These are phyloP conservation scores for Candida nemodendra DNA, from an alignment of 805 yeast genomes.

Conservation along the genomic window DNA sequence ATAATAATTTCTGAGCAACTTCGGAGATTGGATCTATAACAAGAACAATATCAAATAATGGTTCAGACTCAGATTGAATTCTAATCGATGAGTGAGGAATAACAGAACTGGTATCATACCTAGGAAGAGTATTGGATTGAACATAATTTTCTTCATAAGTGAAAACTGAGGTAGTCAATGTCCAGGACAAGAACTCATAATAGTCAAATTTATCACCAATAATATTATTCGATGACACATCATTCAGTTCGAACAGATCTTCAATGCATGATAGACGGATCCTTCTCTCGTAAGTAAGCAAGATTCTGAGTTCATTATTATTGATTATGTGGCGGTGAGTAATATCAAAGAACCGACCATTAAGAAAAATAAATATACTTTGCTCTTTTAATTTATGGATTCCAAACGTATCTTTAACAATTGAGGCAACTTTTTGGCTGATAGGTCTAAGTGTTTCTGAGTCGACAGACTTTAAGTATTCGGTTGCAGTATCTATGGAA, in stretches of 20 bases:
- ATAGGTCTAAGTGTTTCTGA: not conserved
- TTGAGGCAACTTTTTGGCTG: not conserved
- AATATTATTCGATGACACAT: not conserved
- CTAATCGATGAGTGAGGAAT: conserved; percentile 5
- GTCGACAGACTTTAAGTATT: not conserved
- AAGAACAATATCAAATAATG: conserved; percentile 50
- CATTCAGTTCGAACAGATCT: conserved; percentile 3
- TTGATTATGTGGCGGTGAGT: conserved; percentile 24
- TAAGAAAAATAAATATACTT: conserved; percentile 43
- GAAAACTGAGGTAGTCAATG: conserved; percentile 22
- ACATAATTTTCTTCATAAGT: conserved; percentile 30
- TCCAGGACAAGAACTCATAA: conserved; percentile 27
- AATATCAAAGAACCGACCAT: conserved; percentile 51
- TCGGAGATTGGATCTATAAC: conserved; percentile 74
- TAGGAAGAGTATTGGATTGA: conserved; percentile 18
- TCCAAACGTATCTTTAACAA: conserved; percentile 5
- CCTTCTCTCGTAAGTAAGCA: conserved; percentile 46
- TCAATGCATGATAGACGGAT: conserved; percentile 37
- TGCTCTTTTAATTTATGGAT: conserved; percentile 2
- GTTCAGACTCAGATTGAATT: conserved; percentile 5
- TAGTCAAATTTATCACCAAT: conserved; percentile 16
- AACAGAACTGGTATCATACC: conserved; percentile 16
- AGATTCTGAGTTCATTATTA: conserved; percentile 32
- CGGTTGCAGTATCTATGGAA: conserved; percentile 4
- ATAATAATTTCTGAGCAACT: conserved; percentile 58